Base-by-base conservation (phyloP, 768 basidiomycete genomes). In the Trametes cingulata region DNA sequence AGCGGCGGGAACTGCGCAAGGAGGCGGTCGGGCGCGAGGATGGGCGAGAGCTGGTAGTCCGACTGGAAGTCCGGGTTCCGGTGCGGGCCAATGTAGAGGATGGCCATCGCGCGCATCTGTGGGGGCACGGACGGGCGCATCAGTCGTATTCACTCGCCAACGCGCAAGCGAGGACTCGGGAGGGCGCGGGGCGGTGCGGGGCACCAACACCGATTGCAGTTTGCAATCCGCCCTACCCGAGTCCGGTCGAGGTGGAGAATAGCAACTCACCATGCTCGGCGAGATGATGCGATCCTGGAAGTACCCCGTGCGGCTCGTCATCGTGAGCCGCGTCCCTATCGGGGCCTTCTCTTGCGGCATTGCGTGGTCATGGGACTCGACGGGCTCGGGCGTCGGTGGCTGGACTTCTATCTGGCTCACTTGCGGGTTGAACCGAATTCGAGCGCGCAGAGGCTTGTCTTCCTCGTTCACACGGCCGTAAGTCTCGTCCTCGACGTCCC, bases 91-190 rank as follows among this genome's bases (percentile, higher is more conserved):
- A 99, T 90, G 75, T 97, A 97, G 63, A 96, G 76, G 69, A 97
- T 95, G 3, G 96, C 96, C 97, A 99, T 99, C 0, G 96, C 95
- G 36, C 97, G 91, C 93, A 98, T 98, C 96, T 98, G 67, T n/a
- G 43, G 57, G 36, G n/a, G 46, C 10, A 25, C 25, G 33, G 52
- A 61, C 46, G 17, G 14, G 19, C 37, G 40, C 49, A 60, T 60
- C 57, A 60, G 54, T 35, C 50, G 36, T 59, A 47, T 58, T 56
- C 52, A 40, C 20, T n/a, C 53, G 24, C n/a, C 10, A 13, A 3
- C 20, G 14, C 57, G 52, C 20, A 40, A 43, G 45, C 43, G 46
- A 39, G 37, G 12, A 42, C 14, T 10, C n/a, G 20, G 27, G 56
- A 37, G 20, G 22, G 33, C 33, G 56, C 9, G 27, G 39, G 37